Percentiles rank a stretch among this genome's conserved stretches.
These are phyloP conservation scores for Coelastrella sp. DNA, from an alignment of 139 green algal species.

Conservation along the genomic window DNA sequence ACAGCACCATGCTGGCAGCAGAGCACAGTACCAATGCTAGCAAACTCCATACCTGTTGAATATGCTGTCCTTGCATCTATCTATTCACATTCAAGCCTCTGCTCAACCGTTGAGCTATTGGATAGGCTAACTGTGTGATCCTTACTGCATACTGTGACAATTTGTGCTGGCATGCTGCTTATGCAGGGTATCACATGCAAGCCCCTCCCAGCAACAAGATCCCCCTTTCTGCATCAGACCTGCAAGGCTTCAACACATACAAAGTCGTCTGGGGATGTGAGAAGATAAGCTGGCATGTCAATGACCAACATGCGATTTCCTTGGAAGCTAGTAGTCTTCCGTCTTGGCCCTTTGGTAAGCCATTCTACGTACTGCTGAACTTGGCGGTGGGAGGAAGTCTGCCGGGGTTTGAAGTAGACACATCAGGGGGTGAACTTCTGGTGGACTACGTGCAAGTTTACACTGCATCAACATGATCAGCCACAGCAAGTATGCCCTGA, in stretches of 20 bases:
- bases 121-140: too few relatives aligned
- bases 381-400: slow-evolving; percentile 12
- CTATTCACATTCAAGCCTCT: too few relatives aligned
- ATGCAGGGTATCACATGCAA: not conserved
- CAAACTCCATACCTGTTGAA: too few relatives aligned
- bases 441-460: slow-evolving; percentile 23
- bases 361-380: slow-evolving; percentile 34
- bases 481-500: not conserved
- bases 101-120: too few relatives aligned
- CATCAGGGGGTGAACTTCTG: not conserved
- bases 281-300: not conserved
- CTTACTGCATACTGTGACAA: not conserved
- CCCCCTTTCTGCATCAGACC: not conserved
- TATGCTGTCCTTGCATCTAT: too few relatives aligned
- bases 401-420: not conserved
- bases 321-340: not conserved
- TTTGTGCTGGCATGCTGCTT: not conserved
- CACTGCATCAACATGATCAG: not conserved
- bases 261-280: slow-evolving; percentile 2
- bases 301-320: not conserved
- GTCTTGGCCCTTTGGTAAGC: slow-evolving; percentile 3
- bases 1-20: slow-evolving; percentile 13
- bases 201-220: not conserved
- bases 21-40: too few relatives aligned
- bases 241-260: slow-evolving; percentile 13